Percentiles rank a stretch among this genome's conserved stretches.
Evolutionary conservation across 2,329 filamentous ascomycete species (phyloP).

Genomic region (Aspergillus arachidicola): DNA sequence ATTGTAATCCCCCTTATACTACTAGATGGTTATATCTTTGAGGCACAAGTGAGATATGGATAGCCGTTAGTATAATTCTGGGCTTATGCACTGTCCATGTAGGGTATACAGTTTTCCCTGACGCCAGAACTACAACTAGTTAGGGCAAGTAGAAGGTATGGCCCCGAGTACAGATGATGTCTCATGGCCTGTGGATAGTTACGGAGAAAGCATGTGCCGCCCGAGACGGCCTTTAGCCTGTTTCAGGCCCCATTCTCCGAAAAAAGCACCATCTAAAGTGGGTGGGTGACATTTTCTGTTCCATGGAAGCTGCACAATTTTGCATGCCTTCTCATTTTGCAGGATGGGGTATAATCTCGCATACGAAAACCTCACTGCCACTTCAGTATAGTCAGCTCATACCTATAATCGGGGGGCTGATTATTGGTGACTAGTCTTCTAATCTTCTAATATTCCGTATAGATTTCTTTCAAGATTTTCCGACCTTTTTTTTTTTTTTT

Average conservation of each 20-base stretch:
- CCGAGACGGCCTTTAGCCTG: conserved; percentile 23
- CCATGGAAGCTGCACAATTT: conserved; percentile 6
- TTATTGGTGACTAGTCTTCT: not conserved
- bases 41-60: not conserved
- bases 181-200: not conserved
- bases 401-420: not conserved
- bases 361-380: not conserved
- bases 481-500: not conserved
- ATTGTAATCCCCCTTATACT: not conserved
- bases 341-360: not conserved
- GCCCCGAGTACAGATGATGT: not conserved
- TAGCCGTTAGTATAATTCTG: conserved; percentile 1
- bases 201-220: conserved; percentile 22
- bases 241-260: conserved; percentile 35
- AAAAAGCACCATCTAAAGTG: conserved; percentile 1
- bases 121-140: not conserved
- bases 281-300: conserved; percentile 11
- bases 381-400: not conserved
- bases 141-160: not conserved
- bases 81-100: conserved; percentile 11
- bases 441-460: not conserved
- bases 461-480: not conserved
- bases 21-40: not conserved
- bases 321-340: not conserved
- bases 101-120: not conserved